Base-by-base conservation (phyloP, 257 asterid species). In the Ligustrum vulgare region DNA sequence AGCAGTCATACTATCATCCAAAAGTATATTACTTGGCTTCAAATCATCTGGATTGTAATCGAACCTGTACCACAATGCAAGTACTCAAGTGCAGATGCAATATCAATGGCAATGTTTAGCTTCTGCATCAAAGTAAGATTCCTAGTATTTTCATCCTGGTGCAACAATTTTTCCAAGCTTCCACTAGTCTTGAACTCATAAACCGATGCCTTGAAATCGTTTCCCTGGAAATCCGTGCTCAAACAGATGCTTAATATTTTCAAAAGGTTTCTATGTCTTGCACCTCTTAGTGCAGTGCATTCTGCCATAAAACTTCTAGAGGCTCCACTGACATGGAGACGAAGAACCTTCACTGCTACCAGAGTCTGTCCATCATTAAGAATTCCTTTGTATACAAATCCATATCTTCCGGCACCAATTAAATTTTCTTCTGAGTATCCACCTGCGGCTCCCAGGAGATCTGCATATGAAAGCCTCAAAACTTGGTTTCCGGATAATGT, bases 301-400 rank as follows among this genome's bases (percentile, higher is more conserved):
- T 86, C 84, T 16, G 85, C 70, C 8, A 58, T n/a, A 35, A 84
- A 84, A 70, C 83, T 84, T 36, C 75, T 84, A 8, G 84, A 72
- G 18, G 88, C 83, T 33, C 90, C 85, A 28, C 23, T 13, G 16
- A 62, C 51, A 23, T 77, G 45, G 5, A 82, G 77, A n/a, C 84
- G 70, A 16, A 84, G 80, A 22, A 77, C 85, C 62, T 84, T 80
- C 2, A 86, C 78, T 9, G 85, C 85, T 3, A 82, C 79, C 16
- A 39, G 8, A 5, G 33, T 28, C n/a, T 75, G n/a, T 2, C 58
- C 81, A 47, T 75, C 75, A 3, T 47, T 45, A 0, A 86, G 47
- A 35, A 16, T 69, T 35, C 85, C 90, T 78, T 77, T 81, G 68
- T 81, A 86, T 28, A 83, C 88, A 5, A 28, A 41, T 15, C 80